These are phyloP conservation scores for Dentipellis sp. DNA, from an alignment of 768 basidiomycete genomes.

Conservation along the genomic window DNA sequence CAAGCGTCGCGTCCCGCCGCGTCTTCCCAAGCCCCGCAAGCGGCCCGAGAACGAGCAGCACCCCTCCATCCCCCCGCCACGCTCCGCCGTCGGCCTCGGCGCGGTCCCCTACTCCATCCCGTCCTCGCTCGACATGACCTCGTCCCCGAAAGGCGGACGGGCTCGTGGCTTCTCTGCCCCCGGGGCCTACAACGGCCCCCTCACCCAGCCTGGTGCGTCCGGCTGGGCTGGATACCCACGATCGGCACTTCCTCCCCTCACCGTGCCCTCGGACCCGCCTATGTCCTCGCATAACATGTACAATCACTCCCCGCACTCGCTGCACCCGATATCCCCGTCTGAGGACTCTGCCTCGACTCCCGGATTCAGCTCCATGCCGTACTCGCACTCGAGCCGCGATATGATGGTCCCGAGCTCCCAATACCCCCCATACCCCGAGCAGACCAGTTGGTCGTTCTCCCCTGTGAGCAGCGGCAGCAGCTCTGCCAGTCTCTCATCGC, in stretches of 20 bases:
- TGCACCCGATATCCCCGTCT: slow-evolving; percentile 60
- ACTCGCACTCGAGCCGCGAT: slow-evolving; percentile 21
- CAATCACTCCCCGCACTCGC: slow-evolving; percentile 47
- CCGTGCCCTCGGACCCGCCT: slow-evolving; percentile 70
- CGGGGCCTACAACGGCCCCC: slow-evolving; percentile 60
- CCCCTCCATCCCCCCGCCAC: slow-evolving; percentile 64
- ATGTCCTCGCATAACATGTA: slow-evolving; percentile 52
- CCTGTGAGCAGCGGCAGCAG: slow-evolving; percentile 38
- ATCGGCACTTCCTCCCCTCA: slow-evolving; percentile 61
- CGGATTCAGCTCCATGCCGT: slow-evolving; percentile 29
- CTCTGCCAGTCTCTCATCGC: slow-evolving; percentile 65
- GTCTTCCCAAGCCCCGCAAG: slow-evolving; percentile 81
- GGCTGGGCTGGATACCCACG: slow-evolving; percentile 51
- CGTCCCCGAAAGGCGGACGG: slow-evolving; percentile 47
- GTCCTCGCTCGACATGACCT: slow-evolving; percentile 30
- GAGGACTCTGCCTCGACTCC: slow-evolving; percentile 56
- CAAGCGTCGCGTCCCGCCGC: slow-evolving; percentile 91
- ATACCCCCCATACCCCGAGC: slow-evolving; percentile 50
- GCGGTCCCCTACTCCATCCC: slow-evolving; percentile 59
- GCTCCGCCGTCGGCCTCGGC: slow-evolving; percentile 67
- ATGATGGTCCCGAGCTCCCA: slow-evolving; percentile 40
- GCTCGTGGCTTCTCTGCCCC: slow-evolving; percentile 70
- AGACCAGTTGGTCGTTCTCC: slow-evolving; percentile 42
- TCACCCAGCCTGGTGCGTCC: slow-evolving; percentile 45
- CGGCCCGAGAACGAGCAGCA: slow-evolving; percentile 57